A percentile compares a stretch with the other conserved stretches of the same genome.
phyloP scores from a whole-genome alignment of 1,284 basidiomycete genomes.

The Sutorius eximius region DNA sequence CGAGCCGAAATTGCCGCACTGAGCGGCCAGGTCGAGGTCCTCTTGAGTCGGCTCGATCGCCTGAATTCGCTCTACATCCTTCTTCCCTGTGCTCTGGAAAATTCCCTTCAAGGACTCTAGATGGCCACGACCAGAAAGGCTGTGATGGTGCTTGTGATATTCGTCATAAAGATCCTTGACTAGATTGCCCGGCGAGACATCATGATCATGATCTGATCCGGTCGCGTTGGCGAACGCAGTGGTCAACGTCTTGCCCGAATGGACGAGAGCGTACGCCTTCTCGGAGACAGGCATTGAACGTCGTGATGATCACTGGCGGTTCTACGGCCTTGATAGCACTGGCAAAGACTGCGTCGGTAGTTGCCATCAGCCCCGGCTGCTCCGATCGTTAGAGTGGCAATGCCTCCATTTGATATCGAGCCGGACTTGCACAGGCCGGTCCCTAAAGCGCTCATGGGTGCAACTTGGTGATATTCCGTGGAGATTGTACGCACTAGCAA shows the following conservation, averaged over 20 bases:
- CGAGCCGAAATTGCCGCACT: conserved; percentile 44
- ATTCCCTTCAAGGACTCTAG: conserved; percentile 22
- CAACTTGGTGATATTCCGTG: not conserved
- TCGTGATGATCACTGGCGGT: not conserved
- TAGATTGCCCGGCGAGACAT: conserved; percentile 28
- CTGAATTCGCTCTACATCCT: conserved; percentile 23
- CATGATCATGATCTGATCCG: conserved; percentile 13
- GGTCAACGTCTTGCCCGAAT: conserved; percentile 30
- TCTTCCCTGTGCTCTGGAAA: conserved; percentile 20
- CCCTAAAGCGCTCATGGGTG: too few relatives aligned
- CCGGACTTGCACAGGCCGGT: not conserved
- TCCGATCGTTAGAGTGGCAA: not conserved
- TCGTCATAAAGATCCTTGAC: conserved; percentile 28
- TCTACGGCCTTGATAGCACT: not conserved
- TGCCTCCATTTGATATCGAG: not conserved
- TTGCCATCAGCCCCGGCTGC: not conserved
- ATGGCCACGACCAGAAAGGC: conserved; percentile 9
- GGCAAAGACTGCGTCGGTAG: not conserved
- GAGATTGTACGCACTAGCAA: not conserved
- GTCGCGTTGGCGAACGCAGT: conserved; percentile 28
- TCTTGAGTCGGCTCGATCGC: conserved; percentile 32
- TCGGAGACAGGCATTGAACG: conserved; percentile 30
- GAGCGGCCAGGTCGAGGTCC: conserved; percentile 41
- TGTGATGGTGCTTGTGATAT: conserved; percentile 10
- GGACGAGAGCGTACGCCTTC: conserved; percentile 23